Percentiles rank a stretch among this genome's conserved stretches.
These are phyloP conservation scores for Paraphaeosphaeria minitans DNA, from an alignment of 2,329 filamentous ascomycete species.

Conservation along the genomic window DNA sequence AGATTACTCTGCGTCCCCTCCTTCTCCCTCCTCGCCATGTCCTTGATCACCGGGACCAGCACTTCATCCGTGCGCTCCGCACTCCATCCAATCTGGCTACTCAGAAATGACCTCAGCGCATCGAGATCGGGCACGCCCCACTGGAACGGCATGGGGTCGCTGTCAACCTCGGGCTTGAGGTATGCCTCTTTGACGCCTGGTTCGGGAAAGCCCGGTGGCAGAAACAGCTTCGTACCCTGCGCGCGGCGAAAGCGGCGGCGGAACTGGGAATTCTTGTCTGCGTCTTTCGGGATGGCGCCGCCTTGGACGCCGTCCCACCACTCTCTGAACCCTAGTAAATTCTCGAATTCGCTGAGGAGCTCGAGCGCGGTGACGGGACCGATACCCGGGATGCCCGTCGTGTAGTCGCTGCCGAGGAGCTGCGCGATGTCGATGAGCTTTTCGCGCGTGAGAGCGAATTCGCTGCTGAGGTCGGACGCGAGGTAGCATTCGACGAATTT, in stretches of 20 bases:
- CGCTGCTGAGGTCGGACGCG: constrained; percentile 79
- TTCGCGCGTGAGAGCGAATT: constrained; percentile 83
- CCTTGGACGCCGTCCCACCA: constrained; percentile 87
- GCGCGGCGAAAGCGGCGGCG: constrained; percentile 83
- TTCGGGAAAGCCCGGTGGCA: constrained; percentile 80
- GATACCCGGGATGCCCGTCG: constrained; percentile 86
- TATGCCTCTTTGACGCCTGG: constrained; percentile 82
- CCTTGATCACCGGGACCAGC: constrained; percentile 89
- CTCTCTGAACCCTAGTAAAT: constrained; percentile 75
- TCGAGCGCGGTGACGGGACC: constrained; percentile 95
- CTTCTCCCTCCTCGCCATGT: constrained; percentile 86
- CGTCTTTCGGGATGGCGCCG: constrained; percentile 64
- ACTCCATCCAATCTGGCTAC: constrained; percentile 90
- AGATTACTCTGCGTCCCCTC: constrained; percentile 97
- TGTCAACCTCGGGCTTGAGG: constrained; percentile 82
- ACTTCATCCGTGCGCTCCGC: constrained; percentile 94
- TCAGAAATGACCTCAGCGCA: constrained; percentile 80
- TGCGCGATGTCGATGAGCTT: constrained; percentile 91
- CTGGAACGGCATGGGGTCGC: constrained; percentile 76
- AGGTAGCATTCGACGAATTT: constrained; percentile 98
- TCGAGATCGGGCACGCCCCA: constrained; percentile 96
- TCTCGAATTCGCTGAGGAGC: constrained; percentile 86
- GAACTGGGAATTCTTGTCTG: constrained; percentile 65
- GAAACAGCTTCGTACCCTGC: constrained; percentile 82
- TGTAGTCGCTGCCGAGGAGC: constrained; percentile 91